Percentiles rank a stretch among this genome's conserved stretches.
Evolutionary conservation across 192 early-diverging fungal genomes (phyloP).

Genomic region (Coemansia sp.): DNA sequence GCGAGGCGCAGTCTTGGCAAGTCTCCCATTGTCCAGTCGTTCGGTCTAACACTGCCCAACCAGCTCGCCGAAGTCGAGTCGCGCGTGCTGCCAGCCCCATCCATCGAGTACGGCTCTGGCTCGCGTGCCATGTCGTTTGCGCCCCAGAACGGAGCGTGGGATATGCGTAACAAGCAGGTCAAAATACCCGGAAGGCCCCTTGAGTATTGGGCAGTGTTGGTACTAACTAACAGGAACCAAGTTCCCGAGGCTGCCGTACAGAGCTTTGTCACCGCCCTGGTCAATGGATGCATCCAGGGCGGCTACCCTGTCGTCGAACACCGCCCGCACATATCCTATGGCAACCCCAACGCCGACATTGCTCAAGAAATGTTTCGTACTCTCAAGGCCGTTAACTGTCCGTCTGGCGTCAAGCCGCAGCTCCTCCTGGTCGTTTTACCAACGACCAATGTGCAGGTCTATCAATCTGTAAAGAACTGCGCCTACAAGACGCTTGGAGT

Average conservation of each 20-base stretch:
- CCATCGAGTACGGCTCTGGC: conserved; percentile 62
- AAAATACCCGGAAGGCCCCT: conserved; percentile 66
- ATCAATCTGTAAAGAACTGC: conserved; percentile 86
- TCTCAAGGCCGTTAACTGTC: conserved; percentile 65
- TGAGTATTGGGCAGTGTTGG: conserved; percentile 77
- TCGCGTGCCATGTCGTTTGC: conserved; percentile 54
- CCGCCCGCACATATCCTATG: conserved; percentile 51
- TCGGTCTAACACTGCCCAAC: conserved; percentile 68
- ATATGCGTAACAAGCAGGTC: conserved; percentile 80
- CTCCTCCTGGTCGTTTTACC: conserved; percentile 81
- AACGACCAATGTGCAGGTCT: conserved; percentile 75
- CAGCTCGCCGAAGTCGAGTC: conserved; percentile 72
- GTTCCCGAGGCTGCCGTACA: conserved; percentile 60
- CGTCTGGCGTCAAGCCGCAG: conserved; percentile 65
- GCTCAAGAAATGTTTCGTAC: conserved; percentile 67
- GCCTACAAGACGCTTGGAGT: conserved; percentile 87
- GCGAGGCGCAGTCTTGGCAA: conserved; percentile 61
- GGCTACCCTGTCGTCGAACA: conserved; percentile 63
- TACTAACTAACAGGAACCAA: conserved; percentile 62
- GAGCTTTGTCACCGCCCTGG: conserved; percentile 73
- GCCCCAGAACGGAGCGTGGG: conserved; percentile 82
- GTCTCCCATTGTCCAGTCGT: conserved; percentile 75
- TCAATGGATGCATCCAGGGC: conserved; percentile 70
- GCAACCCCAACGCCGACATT: conserved; percentile 65
- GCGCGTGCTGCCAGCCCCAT: conserved; percentile 78